phyloP scores from a whole-genome alignment of 2,329 filamentous ascomycete species.

The Camptophora hylomeconis region DNA sequence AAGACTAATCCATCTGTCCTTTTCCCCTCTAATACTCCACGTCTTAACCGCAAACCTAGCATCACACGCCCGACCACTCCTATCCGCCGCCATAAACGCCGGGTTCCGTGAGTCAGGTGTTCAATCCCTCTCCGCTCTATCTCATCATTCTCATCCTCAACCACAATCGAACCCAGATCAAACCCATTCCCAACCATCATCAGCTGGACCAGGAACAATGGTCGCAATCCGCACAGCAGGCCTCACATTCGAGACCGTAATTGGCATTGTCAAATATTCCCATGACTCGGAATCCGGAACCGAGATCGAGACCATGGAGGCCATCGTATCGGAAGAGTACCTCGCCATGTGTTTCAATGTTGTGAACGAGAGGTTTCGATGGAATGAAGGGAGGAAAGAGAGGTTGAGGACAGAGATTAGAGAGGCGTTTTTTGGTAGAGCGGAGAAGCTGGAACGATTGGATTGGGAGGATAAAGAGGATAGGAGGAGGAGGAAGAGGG shows the following conservation, averaged over 20 bases:
- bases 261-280: conserved; percentile 47
- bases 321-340: conserved; percentile 52
- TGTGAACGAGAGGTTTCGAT: conserved; percentile 48
- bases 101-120: conserved; percentile 88
- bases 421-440: conserved; percentile 13
- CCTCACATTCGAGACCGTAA: conserved; percentile 65
- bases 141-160: conserved; percentile 73
- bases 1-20: conserved; percentile 11
- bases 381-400: conserved; percentile 27
- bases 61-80: conserved; percentile 58
- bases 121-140: conserved; percentile 48
- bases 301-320: conserved; percentile 27
- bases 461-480: conserved; percentile 26
- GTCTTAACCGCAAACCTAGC: conserved; percentile 60
- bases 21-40: conserved; percentile 50
- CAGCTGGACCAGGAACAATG: conserved; percentile 47
- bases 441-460: conserved; percentile 7
- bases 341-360: conserved; percentile 54
- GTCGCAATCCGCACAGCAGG: conserved; percentile 79
- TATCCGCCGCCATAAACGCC: conserved; percentile 63
- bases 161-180: conserved; percentile 45
- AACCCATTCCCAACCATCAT: too few relatives aligned
- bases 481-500: conserved; percentile 27
- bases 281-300: too few relatives aligned
- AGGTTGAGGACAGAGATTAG: conserved; percentile 19